Conservation (phyloP, 31 red algal species). For the Odonthalia washingtoniensis region DNA sequence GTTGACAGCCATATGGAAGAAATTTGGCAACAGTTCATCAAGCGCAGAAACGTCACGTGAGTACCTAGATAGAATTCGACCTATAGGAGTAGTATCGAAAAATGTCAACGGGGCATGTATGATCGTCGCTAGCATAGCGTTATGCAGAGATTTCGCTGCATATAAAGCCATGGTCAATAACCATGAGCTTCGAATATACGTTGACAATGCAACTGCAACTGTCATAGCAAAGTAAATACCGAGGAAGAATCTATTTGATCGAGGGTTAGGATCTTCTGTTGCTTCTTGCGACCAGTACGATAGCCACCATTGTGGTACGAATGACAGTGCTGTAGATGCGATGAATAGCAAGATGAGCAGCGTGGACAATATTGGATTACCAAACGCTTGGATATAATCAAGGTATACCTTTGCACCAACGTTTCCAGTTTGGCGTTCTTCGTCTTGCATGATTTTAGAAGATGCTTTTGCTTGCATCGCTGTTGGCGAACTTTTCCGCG, state of each 20-base stretch:
- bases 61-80: conserved; percentile 93
- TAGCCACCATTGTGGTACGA: conserved; percentile 93
- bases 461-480: background rate
- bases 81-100: conserved; percentile 96
- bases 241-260: conserved; percentile 78
- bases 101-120: conserved; percentile 91
- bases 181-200: conserved; percentile 75
- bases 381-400: conserved; percentile 71
- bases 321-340: conserved; percentile 50
- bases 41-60: conserved; percentile 76
- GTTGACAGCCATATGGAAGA: conserved; percentile 73
- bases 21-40: conserved; percentile 87
- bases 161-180: conserved; percentile 67
- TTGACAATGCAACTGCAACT: conserved; percentile 58
- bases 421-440: conserved; percentile 88
- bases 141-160: conserved; percentile 83
- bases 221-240: conserved; percentile 92
- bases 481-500: background rate
- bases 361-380: conserved; percentile 57
- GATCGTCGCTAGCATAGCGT: conserved; percentile 75
- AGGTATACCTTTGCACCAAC: conserved; percentile 75
- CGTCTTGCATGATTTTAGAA: conserved; percentile 70
- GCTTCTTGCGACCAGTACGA: conserved; percentile 67
- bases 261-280: conserved; percentile 1
- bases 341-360: conserved; percentile 67